Evolutionary conservation across 805 yeast species (phyloP).

Genomic region (Maudiozyma bulderi): DNA sequence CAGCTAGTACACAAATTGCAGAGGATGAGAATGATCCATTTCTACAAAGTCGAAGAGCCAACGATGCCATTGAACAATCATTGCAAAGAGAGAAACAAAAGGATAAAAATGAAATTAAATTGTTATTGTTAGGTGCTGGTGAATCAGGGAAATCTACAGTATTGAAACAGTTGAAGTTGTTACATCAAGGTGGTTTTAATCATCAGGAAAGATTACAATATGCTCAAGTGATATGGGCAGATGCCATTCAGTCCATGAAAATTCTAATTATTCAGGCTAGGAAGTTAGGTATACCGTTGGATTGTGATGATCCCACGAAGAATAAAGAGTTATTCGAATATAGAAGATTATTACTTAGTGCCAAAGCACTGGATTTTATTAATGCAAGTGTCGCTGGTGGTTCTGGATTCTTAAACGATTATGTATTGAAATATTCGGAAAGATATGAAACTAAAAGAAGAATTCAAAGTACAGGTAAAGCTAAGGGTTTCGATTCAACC

Average conservation of each 20-base stretch:
- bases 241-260: constrained; percentile 78
- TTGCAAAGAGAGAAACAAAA: constrained; percentile 42
- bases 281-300: constrained; percentile 50
- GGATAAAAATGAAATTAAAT: constrained; percentile 53
- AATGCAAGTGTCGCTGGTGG: constrained; percentile 65
- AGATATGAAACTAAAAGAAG: constrained; percentile 43
- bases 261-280: constrained; percentile 67
- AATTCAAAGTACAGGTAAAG: constrained; percentile 46
- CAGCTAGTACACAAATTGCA: constrained; percentile 37
- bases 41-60: constrained; percentile 42
- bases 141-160: constrained; percentile 94
- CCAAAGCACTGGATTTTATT: constrained; percentile 51
- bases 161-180: constrained; percentile 72
- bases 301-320: constrained; percentile 45
- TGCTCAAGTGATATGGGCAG: constrained; percentile 86
- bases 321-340: constrained; percentile 36
- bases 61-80: constrained; percentile 57
- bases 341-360: constrained; percentile 43
- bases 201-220: constrained; percentile 72
- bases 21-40: constrained; percentile 44
- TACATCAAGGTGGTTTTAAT: constrained; percentile 80
- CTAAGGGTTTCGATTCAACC: constrained; percentile 25
- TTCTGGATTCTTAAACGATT: constrained; percentile 49
- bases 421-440: constrained; percentile 52
- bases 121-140: constrained; percentile 84